Evolutionary conservation across 805 yeast species (phyloP).

Genomic region (Candida chauliodis): DNA sequence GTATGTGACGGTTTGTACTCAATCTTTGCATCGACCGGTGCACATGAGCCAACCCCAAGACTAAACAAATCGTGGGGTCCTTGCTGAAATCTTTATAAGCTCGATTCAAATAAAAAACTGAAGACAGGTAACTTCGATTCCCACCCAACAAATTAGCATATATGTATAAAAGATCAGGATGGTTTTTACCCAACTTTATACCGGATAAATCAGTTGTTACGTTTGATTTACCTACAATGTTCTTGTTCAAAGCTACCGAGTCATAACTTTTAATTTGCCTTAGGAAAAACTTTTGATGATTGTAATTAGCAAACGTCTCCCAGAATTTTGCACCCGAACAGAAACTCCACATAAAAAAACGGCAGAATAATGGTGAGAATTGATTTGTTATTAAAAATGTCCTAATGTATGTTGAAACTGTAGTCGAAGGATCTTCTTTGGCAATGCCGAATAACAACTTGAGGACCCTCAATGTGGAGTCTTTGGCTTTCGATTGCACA

Average conservation of each 20-base stretch:
- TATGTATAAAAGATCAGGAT: constrained; percentile 69
- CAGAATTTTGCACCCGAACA: constrained; percentile 57
- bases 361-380: constrained; percentile 66
- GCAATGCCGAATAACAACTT: constrained; percentile 55
- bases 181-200: constrained; percentile 34
- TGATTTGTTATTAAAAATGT: constrained; percentile 64
- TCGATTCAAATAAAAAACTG: constrained; percentile 72
- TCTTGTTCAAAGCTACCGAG: constrained; percentile 49
- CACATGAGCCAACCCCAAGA: constrained; percentile 75
- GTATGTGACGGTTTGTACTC: constrained; percentile 80
- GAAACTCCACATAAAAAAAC: constrained; percentile 64
- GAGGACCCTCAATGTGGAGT: constrained; percentile 58
- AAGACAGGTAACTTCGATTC: constrained; percentile 78
- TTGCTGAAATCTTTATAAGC: constrained; percentile 62
- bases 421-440: constrained; percentile 47
- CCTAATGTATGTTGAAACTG: constrained; percentile 57
- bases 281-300: constrained; percentile 84
- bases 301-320: constrained; percentile 66
- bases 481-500: constrained; percentile 57
- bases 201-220: constrained; percentile 52
- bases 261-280: constrained; percentile 91
- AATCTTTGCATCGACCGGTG: constrained; percentile 92
- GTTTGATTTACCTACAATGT: constrained; percentile 76
- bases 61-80: constrained; percentile 76
- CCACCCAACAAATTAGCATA: constrained; percentile 80